Conservation (phyloP, 345 rosid genomes). For the Eucalyptus decipiens region DNA sequence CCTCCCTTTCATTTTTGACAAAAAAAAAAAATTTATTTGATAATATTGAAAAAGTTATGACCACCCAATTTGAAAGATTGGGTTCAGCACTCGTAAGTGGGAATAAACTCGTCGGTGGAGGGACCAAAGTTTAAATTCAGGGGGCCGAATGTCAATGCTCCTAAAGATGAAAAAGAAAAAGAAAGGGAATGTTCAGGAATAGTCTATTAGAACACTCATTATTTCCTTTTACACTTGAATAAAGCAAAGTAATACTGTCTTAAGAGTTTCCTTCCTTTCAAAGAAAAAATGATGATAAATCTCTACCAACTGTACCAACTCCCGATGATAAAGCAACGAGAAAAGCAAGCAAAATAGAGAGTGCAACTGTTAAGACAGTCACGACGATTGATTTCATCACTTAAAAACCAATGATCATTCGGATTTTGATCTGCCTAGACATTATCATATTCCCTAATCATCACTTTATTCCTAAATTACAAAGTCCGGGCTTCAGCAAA, state of each 20-base stretch:
- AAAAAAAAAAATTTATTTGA: too few relatives aligned
- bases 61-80: not conserved
- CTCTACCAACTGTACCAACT: not conserved
- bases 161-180: not conserved
- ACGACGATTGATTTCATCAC: not conserved
- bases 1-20: too few relatives aligned
- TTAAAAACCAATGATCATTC: not conserved
- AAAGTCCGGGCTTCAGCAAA: not conserved
- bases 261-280: not conserved
- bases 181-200: not conserved
- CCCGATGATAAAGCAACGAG: not conserved
- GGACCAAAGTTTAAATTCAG: not conserved
- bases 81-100: not conserved
- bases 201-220: not conserved
- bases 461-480: not conserved
- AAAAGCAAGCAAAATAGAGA: not conserved
- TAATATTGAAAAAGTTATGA: too few relatives aligned
- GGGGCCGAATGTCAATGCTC: not conserved
- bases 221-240: not conserved
- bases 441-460: not conserved
- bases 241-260: not conserved
- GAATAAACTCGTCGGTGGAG: not conserved
- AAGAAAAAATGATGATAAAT: not conserved
- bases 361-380: not conserved
- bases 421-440: not conserved